Evolutionary conservation across 129 eudicot species (phyloP).

Genomic region (Flaveria brownii): DNA sequence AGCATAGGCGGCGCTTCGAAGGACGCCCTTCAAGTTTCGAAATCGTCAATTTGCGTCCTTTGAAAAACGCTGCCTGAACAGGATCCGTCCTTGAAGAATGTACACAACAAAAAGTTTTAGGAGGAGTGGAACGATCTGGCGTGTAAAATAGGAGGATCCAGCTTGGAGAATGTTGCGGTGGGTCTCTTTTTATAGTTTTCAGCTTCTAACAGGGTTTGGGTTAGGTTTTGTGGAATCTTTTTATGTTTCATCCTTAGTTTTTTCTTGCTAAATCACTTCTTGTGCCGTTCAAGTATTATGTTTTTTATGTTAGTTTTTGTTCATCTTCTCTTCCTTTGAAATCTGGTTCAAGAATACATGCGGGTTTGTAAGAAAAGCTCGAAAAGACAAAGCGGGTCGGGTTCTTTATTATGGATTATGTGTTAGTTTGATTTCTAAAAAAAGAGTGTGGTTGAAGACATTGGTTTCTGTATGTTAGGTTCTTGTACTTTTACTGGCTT

Average conservation of each 20-base stretch:
- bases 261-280: slow-evolving; percentile 7
- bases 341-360: background rate
- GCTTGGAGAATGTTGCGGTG: slow-evolving; percentile 16
- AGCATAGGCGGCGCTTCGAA: background rate
- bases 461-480: background rate
- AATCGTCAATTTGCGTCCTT: background rate
- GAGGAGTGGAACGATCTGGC: slow-evolving; percentile 15
- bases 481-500: background rate
- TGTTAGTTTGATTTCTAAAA: background rate
- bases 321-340: background rate
- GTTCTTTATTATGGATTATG: background rate
- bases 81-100: slow-evolving; percentile 27
- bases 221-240: slow-evolving; percentile 17
- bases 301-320: background rate
- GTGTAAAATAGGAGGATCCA: slow-evolving; percentile 35
- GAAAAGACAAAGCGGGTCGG: background rate
- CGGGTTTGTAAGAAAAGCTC: slow-evolving; percentile 2
- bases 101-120: slow-evolving; percentile 3
- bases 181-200: slow-evolving; percentile 26
- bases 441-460: background rate
- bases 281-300: slow-evolving; percentile 13
- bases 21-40: slow-evolving; percentile 5
- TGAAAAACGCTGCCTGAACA: slow-evolving; percentile 24
- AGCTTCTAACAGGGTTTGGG: slow-evolving; percentile 42
- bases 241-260: slow-evolving; percentile 16